These are phyloP conservation scores for Colletotrichum brevisporum DNA, from an alignment of 2,329 filamentous ascomycete genomes.

Conservation along the genomic window DNA sequence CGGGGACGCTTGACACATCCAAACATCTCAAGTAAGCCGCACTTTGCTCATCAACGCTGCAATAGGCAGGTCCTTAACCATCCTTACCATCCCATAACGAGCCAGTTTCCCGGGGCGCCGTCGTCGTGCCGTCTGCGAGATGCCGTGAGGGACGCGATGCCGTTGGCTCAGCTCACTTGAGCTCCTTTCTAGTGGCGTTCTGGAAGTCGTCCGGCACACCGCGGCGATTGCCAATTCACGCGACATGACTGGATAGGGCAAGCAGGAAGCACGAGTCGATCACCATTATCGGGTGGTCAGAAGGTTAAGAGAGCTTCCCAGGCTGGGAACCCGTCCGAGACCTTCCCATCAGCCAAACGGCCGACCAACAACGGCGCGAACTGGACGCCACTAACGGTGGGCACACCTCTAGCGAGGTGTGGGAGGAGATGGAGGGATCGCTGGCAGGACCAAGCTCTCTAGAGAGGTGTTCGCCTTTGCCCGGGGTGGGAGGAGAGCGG, in stretches of 20 bases:
- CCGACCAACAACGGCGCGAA: background rate
- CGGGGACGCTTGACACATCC: conserved; percentile 15
- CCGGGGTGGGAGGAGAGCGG: background rate
- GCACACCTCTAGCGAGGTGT: background rate
- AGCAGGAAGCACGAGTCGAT: background rate
- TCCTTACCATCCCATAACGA: background rate
- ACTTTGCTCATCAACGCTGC: conserved; percentile 6
- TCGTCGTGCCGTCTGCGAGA: background rate
- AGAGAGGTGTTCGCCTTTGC: conserved; percentile 15
- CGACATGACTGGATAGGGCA: background rate
- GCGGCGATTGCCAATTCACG: background rate
- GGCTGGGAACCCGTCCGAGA: conserved; percentile 3
- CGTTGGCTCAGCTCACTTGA: background rate
- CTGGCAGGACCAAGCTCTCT: conserved; percentile 8
- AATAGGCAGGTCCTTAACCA: conserved; percentile 24
- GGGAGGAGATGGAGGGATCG: background rate
- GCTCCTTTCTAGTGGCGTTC: conserved; percentile 25
- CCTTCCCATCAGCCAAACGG: background rate
- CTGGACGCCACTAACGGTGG: conserved; percentile 20
- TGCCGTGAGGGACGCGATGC: background rate
- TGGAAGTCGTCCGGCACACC: background rate
- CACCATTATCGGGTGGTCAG: background rate
- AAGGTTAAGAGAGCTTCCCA: conserved; percentile 6
- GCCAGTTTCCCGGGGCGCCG: background rate
- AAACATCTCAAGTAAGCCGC: conserved; percentile 31